Evolutionary conservation across 164 flowering plant species (phyloP).

Genomic region (Macadamia tetraphylla): DNA sequence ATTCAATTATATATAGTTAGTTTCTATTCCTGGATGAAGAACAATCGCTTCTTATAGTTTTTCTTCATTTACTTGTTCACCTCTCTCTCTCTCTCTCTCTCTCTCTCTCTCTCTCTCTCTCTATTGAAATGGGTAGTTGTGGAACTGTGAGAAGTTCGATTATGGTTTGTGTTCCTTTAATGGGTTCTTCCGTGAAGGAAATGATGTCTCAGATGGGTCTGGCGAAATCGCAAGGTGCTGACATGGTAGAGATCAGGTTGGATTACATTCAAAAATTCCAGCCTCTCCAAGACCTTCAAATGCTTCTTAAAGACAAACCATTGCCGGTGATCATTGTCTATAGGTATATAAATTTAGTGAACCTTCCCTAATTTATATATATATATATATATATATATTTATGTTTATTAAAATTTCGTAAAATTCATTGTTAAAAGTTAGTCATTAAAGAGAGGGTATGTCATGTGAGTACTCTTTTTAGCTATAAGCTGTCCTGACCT

Average conservation of each 20-base stretch:
- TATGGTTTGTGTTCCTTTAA: conserved; percentile 47
- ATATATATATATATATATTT: too few relatives aligned
- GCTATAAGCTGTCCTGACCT: too few relatives aligned
- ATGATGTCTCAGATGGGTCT: conserved; percentile 37
- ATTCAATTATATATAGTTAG: too few relatives aligned
- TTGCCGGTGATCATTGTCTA: conserved; percentile 32
- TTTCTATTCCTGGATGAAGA: too few relatives aligned
- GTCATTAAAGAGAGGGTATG: too few relatives aligned
- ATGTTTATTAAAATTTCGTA: too few relatives aligned
- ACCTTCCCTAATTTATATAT: too few relatives aligned
- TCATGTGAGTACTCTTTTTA: too few relatives aligned
- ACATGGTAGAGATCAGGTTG: conserved; percentile 53
- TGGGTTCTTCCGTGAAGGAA: conserved; percentile 40
- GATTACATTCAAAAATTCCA: conserved; percentile 26
- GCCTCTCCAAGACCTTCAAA: conserved; percentile 35
- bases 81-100: background rate
- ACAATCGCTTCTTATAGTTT: too few relatives aligned
- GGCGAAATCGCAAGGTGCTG: conserved; percentile 55
- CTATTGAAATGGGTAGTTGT: conserved; percentile 18
- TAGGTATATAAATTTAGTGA: conserved; percentile 20
- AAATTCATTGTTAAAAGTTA: too few relatives aligned
- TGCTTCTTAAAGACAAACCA: conserved; percentile 27
- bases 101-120: too few relatives aligned
- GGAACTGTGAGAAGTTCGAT: conserved; percentile 21
- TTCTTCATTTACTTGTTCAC: too few relatives aligned